Evolutionary conservation across 2,329 filamentous ascomycete genomes (phyloP).

Genomic region (Chalaropsis ovoidea): DNA sequence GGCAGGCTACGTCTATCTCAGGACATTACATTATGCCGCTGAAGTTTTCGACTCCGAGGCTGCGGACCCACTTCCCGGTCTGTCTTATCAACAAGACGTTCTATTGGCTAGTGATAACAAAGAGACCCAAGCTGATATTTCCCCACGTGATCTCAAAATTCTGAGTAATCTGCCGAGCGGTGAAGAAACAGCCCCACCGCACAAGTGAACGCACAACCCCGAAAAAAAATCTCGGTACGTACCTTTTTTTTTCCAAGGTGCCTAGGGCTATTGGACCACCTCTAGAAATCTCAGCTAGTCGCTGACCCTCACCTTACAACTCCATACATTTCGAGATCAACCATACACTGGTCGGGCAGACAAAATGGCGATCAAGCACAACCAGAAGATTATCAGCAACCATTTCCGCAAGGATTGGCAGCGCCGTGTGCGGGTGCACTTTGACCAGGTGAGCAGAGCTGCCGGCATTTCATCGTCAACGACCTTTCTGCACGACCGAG

Average conservation of each 20-base stretch:
- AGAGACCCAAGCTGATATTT: not conserved
- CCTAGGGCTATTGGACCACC: constrained; percentile 27
- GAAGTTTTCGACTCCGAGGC: constrained; percentile 16
- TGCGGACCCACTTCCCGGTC: constrained; percentile 9
- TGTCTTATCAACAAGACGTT: constrained; percentile 14
- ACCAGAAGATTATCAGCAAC: constrained; percentile 96
- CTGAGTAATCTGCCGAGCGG: constrained; percentile 20
- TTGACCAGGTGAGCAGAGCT: constrained; percentile 69
- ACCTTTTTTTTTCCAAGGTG: constrained; percentile 24
- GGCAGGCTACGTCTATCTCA: constrained; percentile 16
- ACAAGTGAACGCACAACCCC: constrained; percentile 23
- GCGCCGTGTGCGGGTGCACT: constrained; percentile 96
- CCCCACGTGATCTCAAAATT: constrained; percentile 22
- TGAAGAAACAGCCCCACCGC: constrained; percentile 22
- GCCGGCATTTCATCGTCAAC: constrained; percentile 24
- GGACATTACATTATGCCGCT: constrained; percentile 19
- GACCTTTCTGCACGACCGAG: constrained; percentile 19
- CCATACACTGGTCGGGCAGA: constrained; percentile 25
- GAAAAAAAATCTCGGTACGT: constrained; percentile 25
- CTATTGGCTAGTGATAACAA: constrained; percentile 23
- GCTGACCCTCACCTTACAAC: constrained; percentile 24
- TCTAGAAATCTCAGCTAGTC: constrained; percentile 26
- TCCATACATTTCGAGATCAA: constrained; percentile 25
- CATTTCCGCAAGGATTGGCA: constrained; percentile 99
- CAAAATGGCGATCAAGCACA: constrained; percentile 88